These are phyloP conservation scores for Dinochytrium kinnereticum DNA, from an alignment of 371 early-diverging fungal species.

Conservation along the genomic window DNA sequence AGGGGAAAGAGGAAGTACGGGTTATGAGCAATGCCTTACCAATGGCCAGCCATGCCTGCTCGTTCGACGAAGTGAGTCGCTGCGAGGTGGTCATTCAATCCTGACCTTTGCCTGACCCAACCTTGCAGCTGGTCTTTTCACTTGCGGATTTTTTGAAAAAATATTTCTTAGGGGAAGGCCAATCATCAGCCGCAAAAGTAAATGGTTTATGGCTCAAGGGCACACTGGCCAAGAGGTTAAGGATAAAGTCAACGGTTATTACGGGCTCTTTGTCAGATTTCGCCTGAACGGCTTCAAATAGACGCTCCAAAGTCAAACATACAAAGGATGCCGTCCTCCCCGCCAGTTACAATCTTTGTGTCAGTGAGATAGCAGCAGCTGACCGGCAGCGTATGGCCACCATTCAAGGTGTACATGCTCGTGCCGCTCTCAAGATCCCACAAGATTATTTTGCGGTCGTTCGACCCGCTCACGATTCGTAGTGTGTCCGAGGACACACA, in stretches of 20 bases:
- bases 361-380: conserved; percentile 80
- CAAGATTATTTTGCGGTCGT: conserved; percentile 88
- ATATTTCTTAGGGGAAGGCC: neutral
- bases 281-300: no score
- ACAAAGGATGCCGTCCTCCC: conserved; percentile 80
- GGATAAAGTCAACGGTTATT: no score
- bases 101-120: no score
- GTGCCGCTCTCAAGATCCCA: conserved; percentile 93
- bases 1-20: neutral
- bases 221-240: no score
- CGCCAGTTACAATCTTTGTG: conserved; percentile 83
- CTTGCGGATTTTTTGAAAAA: no score
- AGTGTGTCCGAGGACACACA: conserved; percentile 86
- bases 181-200: neutral
- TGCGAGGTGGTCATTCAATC: neutral
- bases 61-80: conserved; percentile 21
- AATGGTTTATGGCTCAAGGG: no score
- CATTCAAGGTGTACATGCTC: conserved; percentile 70
- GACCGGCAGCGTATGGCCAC: conserved; percentile 70
- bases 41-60: conserved; percentile 47
- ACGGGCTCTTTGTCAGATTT: no score
- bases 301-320: conserved; percentile 70
- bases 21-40: conserved; percentile 32
- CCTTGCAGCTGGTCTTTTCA: no score
- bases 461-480: conserved; percentile 88